Conservation (phyloP, 495 filamentous ascomycete species). For the Talaromyces adpressus region DNA sequence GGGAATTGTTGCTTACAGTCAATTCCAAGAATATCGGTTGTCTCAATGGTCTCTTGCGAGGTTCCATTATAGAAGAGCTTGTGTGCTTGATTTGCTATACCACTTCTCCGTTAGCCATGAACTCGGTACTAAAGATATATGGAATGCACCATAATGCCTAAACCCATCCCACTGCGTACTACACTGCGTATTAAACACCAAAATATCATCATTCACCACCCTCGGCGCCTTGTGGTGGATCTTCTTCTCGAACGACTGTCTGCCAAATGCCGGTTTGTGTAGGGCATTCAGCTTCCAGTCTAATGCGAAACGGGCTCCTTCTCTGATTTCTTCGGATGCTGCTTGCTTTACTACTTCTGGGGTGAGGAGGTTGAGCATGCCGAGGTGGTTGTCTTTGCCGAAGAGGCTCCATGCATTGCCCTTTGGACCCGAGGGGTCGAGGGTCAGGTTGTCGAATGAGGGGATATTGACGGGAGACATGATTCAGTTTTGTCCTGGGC, state of each 20-base stretch:
- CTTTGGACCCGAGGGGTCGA: slow-evolving; percentile 33
- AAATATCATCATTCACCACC: slow-evolving; percentile 50
- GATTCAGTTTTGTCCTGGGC: too few relatives aligned
- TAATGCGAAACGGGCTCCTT: slow-evolving; percentile 43
- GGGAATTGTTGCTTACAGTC: slow-evolving; percentile 28
- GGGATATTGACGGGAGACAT: slow-evolving; percentile 14
- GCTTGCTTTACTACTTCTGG: slow-evolving; percentile 38
- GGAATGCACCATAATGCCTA: slow-evolving; percentile 33
- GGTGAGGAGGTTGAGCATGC: slow-evolving; percentile 46
- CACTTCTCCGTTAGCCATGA: not conserved
- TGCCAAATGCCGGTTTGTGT: slow-evolving; percentile 21
- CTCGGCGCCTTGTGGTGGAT: slow-evolving; percentile 32
- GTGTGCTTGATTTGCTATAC: slow-evolving; percentile 42
- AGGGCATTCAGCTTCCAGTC: slow-evolving; percentile 38
- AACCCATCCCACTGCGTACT: slow-evolving; percentile 53
- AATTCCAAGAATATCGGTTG: slow-evolving; percentile 27
- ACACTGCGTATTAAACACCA: slow-evolving; percentile 56
- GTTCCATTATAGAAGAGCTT: slow-evolving; percentile 55
- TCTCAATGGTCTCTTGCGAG: slow-evolving; percentile 48
- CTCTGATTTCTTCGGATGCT: slow-evolving; percentile 39
- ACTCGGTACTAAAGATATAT: too few relatives aligned
- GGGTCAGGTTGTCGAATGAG: slow-evolving; percentile 37
- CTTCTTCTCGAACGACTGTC: slow-evolving; percentile 22
- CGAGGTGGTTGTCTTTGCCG: slow-evolving; percentile 36
- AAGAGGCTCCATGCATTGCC: slow-evolving; percentile 48